Evolutionary conservation across 2,329 filamentous ascomycete species (phyloP), one percentile per base, ranked within the genome.

Genomic region (Cercospora sesami): DNA sequence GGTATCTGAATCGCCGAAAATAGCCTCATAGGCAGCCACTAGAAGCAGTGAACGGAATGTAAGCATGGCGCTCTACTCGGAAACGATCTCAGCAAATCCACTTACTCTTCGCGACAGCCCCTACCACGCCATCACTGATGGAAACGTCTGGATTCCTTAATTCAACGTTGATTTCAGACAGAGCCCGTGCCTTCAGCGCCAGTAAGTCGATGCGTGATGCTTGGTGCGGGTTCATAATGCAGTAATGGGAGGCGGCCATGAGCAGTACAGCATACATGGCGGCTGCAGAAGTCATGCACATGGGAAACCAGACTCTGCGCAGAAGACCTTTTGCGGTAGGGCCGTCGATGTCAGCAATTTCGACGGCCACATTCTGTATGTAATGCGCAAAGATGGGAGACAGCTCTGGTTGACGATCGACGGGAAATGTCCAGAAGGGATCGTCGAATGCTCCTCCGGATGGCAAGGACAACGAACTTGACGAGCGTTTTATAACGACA

Each of bases 21-120:
- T 81, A 28, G 82, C 81, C 72, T 85, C 83, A 69, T 83, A 84
- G 69, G 80, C 81, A 5, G 82, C 83, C 55, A 58, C 30, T 58
- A 26, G 21, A 57, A 3, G 16, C 23, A 48, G 28, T 23, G 4
- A 33, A 4, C 16, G 9, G 28, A 53, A 53, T 23, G 55, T 58
- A n/a, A 31, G 55, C 55, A 58, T 33, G 9, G 16, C 2, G 9
- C 28, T 21, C 18, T 18, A 33, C 9, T 21, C 18, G 18, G n/a
- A 12, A 18, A 26, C 1, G 10, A 33, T n/a, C 14, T 26, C 16
- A 3, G 28, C 3, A 7, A 31, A 16, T 58, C 7, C 30, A n/a
- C 55, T 23, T 58, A 58, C 55, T 82, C 67, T 83, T 83, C 31
- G 81, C 81, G 7, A 83, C 81, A 3, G 83, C 82, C n/a, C 81